A percentile compares a stretch with the other conserved stretches of the same genome.
These are phyloP conservation scores for Quercus variabilis DNA, from an alignment of 306 rosid genomes.

Conservation along the genomic window DNA sequence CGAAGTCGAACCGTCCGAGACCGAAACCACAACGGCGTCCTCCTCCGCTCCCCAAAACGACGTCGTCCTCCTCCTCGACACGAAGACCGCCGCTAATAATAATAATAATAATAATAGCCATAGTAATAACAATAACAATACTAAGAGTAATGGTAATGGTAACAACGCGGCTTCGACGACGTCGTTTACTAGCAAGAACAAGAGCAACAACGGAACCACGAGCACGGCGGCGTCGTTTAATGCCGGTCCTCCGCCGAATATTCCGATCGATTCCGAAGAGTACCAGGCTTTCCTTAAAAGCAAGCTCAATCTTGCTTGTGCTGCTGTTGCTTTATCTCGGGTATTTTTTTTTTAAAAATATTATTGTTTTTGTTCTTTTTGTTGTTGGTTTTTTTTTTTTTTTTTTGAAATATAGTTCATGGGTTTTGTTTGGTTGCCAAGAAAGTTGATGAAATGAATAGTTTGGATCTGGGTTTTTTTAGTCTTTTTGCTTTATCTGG, in stretches of 20 bases:
- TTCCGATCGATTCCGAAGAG: constrained; percentile 53
- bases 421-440: not conserved
- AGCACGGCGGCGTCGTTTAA: not conserved
- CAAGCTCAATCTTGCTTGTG: constrained; percentile 91
- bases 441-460: not conserved
- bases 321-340: constrained; percentile 78
- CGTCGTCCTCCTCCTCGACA: constrained; percentile 35
- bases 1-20: constrained; percentile 27
- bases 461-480: not conserved
- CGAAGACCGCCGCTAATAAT: constrained; percentile 2
- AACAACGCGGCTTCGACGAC: not conserved
- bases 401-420: not conserved
- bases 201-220: too few species aligned
- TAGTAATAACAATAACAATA: too few species aligned
- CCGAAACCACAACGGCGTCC: not conserved
- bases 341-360: constrained; percentile 25
- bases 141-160: too few species aligned
- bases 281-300: constrained; percentile 72
- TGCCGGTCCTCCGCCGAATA: constrained; percentile 8
- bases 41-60: constrained; percentile 26
- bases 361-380: not conserved
- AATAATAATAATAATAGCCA: not conserved
- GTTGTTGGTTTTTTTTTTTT: not conserved
- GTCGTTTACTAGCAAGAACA: too few species aligned
- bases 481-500: not conserved